Evolutionary conservation across 2,329 filamentous ascomycete genomes (phyloP).

Genomic region (Colletotrichum sp.): DNA sequence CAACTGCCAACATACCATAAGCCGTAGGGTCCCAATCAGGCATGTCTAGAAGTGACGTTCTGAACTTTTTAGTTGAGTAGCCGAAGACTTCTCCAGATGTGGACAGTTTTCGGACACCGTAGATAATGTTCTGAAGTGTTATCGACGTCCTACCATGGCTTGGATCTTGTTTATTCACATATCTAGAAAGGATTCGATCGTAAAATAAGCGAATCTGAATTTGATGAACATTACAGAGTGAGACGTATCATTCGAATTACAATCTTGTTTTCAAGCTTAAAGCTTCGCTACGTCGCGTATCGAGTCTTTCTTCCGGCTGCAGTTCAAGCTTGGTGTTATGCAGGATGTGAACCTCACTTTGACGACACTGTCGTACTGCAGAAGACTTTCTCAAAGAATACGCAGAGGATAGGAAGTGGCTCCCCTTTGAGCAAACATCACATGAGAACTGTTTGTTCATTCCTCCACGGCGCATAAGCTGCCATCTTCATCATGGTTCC

Average conservation of each 20-base stretch:
- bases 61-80: not conserved
- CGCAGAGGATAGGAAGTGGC: fast-evolving
- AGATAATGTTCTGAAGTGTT: not conserved
- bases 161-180: not conserved
- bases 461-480: not conserved
- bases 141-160: not conserved
- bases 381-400: not conserved
- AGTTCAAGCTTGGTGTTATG: not conserved
- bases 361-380: not conserved
- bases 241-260: not conserved
- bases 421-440: not conserved
- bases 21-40: not conserved
- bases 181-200: not conserved
- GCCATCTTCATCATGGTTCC: not conserved
- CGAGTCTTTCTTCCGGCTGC: not conserved
- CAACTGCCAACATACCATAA: not conserved
- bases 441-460: not conserved
- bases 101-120: not conserved
- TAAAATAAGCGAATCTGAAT: not conserved
- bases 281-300: not conserved
- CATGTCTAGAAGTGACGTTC: not conserved
- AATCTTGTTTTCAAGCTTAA: not conserved
- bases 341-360: not conserved
- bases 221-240: fast-evolving
- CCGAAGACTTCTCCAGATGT: not conserved